Evolutionary conservation across 2,329 filamentous ascomycete species (phyloP).

Genomic region (Teratosphaeria pseudoeucalypti): DNA sequence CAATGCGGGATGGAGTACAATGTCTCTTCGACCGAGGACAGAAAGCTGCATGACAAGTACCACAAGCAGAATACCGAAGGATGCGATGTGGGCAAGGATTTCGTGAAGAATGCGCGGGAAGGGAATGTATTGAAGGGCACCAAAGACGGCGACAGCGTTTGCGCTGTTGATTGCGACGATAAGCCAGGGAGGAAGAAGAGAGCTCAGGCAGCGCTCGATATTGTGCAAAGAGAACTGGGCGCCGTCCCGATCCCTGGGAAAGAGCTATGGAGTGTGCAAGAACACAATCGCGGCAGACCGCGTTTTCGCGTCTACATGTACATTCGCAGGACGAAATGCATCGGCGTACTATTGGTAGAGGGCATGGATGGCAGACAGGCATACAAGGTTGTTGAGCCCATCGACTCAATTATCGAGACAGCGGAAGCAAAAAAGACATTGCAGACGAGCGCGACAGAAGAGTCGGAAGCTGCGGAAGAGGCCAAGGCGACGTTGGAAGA

Average conservation of each 20-base stretch:
- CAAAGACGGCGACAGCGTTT: conserved; percentile 38
- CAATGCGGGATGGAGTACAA: conserved; percentile 58
- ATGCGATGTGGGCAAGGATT: conserved; percentile 49
- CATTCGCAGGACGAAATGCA: conserved; percentile 49
- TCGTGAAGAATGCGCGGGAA: conserved; percentile 33
- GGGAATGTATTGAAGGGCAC: conserved; percentile 9
- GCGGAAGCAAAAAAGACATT: conserved; percentile 4
- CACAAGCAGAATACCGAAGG: conserved; percentile 53
- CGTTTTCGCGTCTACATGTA: conserved; percentile 53
- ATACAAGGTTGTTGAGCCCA: conserved; percentile 35
- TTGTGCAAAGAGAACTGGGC: conserved; percentile 53
- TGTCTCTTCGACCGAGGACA: conserved; percentile 50
- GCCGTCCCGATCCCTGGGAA: conserved; percentile 50
- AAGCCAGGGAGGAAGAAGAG: conserved; percentile 43
- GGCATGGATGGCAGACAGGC: conserved; percentile 44
- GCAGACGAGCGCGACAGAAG: conserved; percentile 8
- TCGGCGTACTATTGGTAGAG: conserved; percentile 52
- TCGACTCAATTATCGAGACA: conserved; percentile 2
- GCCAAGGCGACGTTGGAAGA: conserved; percentile 2
- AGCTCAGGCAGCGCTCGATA: conserved; percentile 44
- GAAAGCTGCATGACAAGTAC: conserved; percentile 53
- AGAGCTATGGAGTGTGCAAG: conserved; percentile 43
- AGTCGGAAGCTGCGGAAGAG: conserved; percentile 11
- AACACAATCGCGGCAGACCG: conserved; percentile 22
- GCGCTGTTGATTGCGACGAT: conserved; percentile 48